Evolutionary conservation across 768 basidiomycete species (phyloP), one percentile per base, ranked within the genome.

Genomic region (Trametes cingulata): DNA sequence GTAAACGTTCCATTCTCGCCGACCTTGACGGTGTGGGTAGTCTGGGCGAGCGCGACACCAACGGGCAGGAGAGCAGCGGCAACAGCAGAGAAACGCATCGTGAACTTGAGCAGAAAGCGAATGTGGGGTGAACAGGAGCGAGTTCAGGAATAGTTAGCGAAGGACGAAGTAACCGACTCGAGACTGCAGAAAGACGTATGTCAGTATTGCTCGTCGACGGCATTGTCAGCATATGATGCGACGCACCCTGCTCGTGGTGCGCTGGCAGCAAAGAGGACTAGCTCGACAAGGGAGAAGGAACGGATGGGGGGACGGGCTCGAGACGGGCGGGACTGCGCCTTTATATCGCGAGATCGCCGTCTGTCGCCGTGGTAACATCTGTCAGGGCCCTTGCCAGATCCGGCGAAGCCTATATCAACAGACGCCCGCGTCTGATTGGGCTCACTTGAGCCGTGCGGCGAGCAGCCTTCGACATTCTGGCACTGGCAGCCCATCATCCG

Each of bases 61-160:
- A 78, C 69, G 64, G 76, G 67, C 65, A 82, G 59, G 61, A 71
- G 72, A 67, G 78, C 76, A 74, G 76, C 73, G 68, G 77, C 36
- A 52, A 70, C 9, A 56, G 73, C 58, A 61, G 79, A 77, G 74
- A 80, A 81, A 70, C 74, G 83, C 84, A 85, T 86, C 71, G 73
- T 79, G 67, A 62, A 69, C 51, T 50, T 61, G 58, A 36, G 17
- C 25, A 20, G 54, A 45, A 36, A 60, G 51, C 8, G 47, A 66
- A 43, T 27, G 52, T 19, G 40, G 24, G 43, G 29, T 43, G 60
- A 62, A 49, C 51, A 45, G 50, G 52, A 46, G 43, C 46, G 54
- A 62, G 57, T 63, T 63, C 62, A 56, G 41, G 62, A 41, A 45
- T 22, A 48, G 58, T 58, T 60, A 55, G 62, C 58, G 46, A 61